Conservation (phyloP, 1,284 basidiomycete genomes). For the Cutaneotrichosporon daszewskae region DNA sequence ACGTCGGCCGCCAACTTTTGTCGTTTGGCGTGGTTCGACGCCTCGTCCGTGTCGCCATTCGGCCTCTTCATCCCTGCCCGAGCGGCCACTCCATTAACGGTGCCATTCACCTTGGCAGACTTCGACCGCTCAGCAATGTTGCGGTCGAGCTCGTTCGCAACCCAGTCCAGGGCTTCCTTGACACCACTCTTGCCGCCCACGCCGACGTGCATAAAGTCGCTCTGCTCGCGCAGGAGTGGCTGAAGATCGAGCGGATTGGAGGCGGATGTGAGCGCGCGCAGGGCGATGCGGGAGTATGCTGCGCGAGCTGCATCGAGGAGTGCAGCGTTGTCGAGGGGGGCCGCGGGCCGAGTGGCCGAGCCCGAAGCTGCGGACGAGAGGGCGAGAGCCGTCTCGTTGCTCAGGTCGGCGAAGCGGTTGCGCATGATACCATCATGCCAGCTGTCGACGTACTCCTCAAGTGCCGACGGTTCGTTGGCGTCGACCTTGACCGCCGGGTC, state of each 20-base stretch:
- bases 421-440: slow-evolving; percentile 29
- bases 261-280: slow-evolving; percentile 24
- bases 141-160: slow-evolving; percentile 25
- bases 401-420: slow-evolving; percentile 6
- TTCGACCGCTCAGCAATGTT: too few relatives aligned
- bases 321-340: background rate
- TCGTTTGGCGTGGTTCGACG: too few relatives aligned
- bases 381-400: slow-evolving; percentile 8
- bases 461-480: background rate
- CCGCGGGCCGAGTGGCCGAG: background rate
- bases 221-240: slow-evolving; percentile 27
- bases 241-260: slow-evolving; percentile 34
- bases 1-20: too few relatives aligned
- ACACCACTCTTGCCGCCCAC: slow-evolving; percentile 31
- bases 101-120: background rate
- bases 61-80: too few relatives aligned
- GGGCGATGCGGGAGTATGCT: slow-evolving; percentile 24
- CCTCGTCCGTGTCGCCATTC: background rate
- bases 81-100: too few relatives aligned
- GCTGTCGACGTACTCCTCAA: slow-evolving; percentile 19
- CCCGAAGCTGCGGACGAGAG: slow-evolving; percentile 2
- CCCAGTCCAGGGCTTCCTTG: slow-evolving; percentile 26
- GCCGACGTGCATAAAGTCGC: slow-evolving; percentile 34
- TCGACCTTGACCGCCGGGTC: slow-evolving; percentile 1
- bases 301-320: slow-evolving; percentile 2